A percentile compares a stretch with the other conserved stretches of the same genome.
These are phyloP conservation scores for Hanseniaspora sp. DNA, from an alignment of 1,139 yeast species.

Conservation along the genomic window DNA sequence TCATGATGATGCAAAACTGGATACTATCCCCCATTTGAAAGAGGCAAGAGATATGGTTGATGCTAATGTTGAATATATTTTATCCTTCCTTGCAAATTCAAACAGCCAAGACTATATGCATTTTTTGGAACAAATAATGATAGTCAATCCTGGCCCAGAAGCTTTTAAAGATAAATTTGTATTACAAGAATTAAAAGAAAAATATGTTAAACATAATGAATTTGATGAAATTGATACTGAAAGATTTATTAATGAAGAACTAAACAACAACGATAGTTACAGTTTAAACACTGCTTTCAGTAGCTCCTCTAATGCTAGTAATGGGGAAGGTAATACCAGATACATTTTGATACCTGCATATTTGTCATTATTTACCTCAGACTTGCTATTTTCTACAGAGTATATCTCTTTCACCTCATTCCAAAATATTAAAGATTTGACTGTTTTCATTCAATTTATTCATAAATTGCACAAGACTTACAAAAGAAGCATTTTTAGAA, in stretches of 20 bases:
- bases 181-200: slow-evolving; percentile 9
- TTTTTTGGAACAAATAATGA: slow-evolving; percentile 13
- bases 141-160: slow-evolving; percentile 11
- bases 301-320: not conserved
- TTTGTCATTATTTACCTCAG: slow-evolving; percentile 12
- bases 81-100: slow-evolving; percentile 6
- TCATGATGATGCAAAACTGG: slow-evolving; percentile 12
- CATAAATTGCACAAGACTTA: slow-evolving; percentile 4
- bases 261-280: not conserved
- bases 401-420: slow-evolving; percentile 11
- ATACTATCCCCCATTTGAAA: slow-evolving; percentile 5
- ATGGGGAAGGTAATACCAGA: not conserved
- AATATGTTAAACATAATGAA: not conserved
- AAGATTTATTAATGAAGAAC: not conserved
- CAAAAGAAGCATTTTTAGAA: slow-evolving; percentile 15
- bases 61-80: slow-evolving; percentile 10
- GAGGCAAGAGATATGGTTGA: slow-evolving; percentile 14
- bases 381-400: slow-evolving; percentile 13
- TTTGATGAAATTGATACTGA: slow-evolving; percentile 5
- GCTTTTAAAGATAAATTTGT: slow-evolving; percentile 12
- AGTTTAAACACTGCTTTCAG: not conserved
- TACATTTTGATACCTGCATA: slow-evolving; percentile 13
- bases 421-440: slow-evolving; percentile 4
- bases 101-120: slow-evolving; percentile 9
- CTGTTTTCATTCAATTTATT: slow-evolving; percentile 6